Percentiles rank a stretch among this genome's conserved stretches.
These are phyloP conservation scores for Blastocladiella emersonii DNA, from an alignment of 371 early-diverging fungal species.

Conservation along the genomic window DNA sequence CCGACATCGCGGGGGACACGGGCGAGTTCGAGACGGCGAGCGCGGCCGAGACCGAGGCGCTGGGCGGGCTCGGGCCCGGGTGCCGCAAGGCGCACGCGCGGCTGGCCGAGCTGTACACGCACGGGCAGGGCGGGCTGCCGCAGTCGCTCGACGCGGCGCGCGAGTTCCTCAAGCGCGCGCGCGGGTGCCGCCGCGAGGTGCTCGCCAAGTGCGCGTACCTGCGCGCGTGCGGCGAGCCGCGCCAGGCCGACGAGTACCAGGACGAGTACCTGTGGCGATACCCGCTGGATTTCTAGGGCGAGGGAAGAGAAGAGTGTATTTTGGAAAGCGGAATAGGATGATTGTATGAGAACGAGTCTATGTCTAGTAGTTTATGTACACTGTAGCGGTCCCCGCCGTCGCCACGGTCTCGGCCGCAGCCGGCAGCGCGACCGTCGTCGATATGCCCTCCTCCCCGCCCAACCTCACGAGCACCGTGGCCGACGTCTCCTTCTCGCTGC, in stretches of 20 bases:
- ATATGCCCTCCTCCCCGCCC: no score
- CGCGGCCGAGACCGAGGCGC: neutral
- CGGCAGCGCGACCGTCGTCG: no score
- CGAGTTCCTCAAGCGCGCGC: slow-evolving; percentile 1
- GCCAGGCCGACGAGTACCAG: slow-evolving; percentile 3
- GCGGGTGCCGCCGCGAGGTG: slow-evolving; percentile 4
- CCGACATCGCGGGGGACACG: neutral
- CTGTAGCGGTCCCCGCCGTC: no score
- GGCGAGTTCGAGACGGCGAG: neutral
- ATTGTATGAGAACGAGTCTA: no score
- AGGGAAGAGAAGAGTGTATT: no score
- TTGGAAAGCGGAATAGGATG: no score
- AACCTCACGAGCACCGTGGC: no score
- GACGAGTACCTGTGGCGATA: slow-evolving; percentile 6
- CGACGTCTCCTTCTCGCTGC: no score
- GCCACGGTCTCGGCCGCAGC: no score
- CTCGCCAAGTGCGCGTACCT: slow-evolving; percentile 1
- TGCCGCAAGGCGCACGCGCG: slow-evolving; percentile 1
- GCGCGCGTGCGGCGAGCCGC: neutral
- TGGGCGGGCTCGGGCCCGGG: neutral
- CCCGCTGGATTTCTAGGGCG: slow-evolving; percentile 2
- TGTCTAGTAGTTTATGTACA: no score
- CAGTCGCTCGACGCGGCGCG: neutral
- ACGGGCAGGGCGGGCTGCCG: neutral
- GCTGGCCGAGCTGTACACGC: neutral